phyloP scores from a whole-genome alignment of 495 filamentous ascomycete genomes.

The Aspergillus affinis region DNA sequence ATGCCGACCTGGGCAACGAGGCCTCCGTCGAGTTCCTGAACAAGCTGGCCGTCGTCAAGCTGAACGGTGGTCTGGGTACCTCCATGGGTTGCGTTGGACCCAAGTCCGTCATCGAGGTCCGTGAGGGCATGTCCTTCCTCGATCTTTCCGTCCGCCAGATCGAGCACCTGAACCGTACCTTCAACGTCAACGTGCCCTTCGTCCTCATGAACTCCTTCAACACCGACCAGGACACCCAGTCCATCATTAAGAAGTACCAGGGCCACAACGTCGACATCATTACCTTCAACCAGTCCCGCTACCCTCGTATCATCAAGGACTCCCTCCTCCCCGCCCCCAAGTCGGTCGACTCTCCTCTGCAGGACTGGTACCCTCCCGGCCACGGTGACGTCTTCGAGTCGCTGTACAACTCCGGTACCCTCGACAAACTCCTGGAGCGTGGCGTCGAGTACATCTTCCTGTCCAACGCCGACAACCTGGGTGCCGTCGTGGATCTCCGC shows the following conservation, averaged over 20 bases:
- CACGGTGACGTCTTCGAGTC: slow-evolving; percentile 99
- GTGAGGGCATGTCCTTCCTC: slow-evolving; percentile 99
- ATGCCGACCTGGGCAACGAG: slow-evolving; percentile 78
- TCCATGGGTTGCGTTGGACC: slow-evolving; percentile 99
- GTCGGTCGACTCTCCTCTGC: slow-evolving; percentile 79
- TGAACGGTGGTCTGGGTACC: slow-evolving; percentile 98
- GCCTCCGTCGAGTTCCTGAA: slow-evolving; percentile 90
- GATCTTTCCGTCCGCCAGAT: slow-evolving; percentile 99
- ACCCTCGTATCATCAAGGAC: slow-evolving; percentile 96
- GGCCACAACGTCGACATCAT: slow-evolving; percentile 99
- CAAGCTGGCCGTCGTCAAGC: slow-evolving; percentile 98
- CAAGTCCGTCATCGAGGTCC: slow-evolving; percentile 99
- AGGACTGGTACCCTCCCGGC: slow-evolving; percentile 98
- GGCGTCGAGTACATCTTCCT: slow-evolving; percentile 98
- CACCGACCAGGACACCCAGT: slow-evolving; percentile 95
- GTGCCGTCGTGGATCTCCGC: slow-evolving; percentile 93
- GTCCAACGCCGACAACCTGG: slow-evolving; percentile 98
- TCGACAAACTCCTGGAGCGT: slow-evolving; percentile 91
- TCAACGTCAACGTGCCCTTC: slow-evolving; percentile 96
- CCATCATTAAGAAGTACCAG: slow-evolving; percentile 99
- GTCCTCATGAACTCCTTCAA: slow-evolving; percentile 99
- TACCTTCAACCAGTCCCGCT: slow-evolving; percentile 99
- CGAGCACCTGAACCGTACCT: slow-evolving; percentile 98
- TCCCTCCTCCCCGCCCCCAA: slow-evolving; percentile 95
- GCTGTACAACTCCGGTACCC: slow-evolving; percentile 97